Evolutionary conservation across 176 grass and related monocot species (phyloP), one percentile per base, ranked within the genome.

Genomic region (Aegilops bicornis): DNA sequence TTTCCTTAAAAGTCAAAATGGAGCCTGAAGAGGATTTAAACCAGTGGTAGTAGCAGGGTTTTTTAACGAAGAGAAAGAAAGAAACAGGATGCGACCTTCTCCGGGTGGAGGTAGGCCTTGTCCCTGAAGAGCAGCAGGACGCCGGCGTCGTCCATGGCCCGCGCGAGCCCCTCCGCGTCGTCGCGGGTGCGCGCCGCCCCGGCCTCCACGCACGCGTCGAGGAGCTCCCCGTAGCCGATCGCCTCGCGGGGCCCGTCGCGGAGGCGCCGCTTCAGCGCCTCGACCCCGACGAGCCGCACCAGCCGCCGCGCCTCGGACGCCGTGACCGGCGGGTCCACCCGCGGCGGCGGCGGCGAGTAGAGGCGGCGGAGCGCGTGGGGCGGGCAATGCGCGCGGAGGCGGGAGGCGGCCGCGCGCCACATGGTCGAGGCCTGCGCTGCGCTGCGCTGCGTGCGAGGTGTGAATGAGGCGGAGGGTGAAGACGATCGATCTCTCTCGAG

Each of bases 61-160:
- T 25, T 73, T 19, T 1, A 2, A 52, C 2, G 16, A 19, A 54
- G 14, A 47, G 12, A 14, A 12, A 48, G 13, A 1, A 48, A 50
- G n/a, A 15, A 75, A 75, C 7, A 15, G 31, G 37, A 43, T 63
- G 47, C 25, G 14, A 95, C 93, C 93, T 92, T 95, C 62, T 95
- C 79, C 0, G 93, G 88, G 69, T 92, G 93, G 32, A 95, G 90
- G 77, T 95, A 92, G 13, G 89, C 93, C 86, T 90, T 95, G 79
- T 92, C 93, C 2, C 90, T 30, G 73, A 95, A 95, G 19, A 92
- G 86, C 40, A 95, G 86, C 33, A 95, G 65, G 79, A 95, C 75
- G 69, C 93, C 93, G 60, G 90, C 90, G 3, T 88, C 88, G 19
- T 95, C 93, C 83, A 92, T 39, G 60, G 68, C 75, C 24, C 76